Evolutionary conservation across 768 basidiomycete species (phyloP).

Genomic region (Epithele typhae): DNA sequence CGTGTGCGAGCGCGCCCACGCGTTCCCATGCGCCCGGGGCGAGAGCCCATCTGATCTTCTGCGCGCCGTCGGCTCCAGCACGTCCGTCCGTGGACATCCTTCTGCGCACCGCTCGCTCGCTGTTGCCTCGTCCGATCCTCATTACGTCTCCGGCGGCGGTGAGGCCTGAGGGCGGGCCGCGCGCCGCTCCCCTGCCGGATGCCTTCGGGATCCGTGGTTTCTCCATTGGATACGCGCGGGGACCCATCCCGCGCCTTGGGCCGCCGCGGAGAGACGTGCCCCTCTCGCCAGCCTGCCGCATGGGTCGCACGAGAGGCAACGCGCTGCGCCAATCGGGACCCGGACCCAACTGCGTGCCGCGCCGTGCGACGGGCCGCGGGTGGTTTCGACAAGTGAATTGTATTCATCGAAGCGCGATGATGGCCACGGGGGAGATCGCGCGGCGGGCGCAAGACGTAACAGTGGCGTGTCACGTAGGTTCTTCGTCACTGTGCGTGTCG

Average conservation of each 20-base stretch:
- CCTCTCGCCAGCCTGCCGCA: conserved; percentile 4
- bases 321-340: no score
- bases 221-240: conserved; percentile 15
- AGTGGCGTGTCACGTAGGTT: no score
- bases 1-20: neutral
- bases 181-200: no score
- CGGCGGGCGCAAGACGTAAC: no score
- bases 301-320: no score
- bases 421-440: no score
- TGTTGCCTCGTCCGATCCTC: no score
- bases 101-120: no score
- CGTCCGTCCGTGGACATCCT: no score
- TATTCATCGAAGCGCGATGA: conserved; percentile 5
- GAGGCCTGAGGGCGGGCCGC: neutral
- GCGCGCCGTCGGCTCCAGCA: neutral
- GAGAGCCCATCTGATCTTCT: conserved; percentile 13
- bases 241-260: no score
- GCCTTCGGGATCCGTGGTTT: conserved; percentile 17
- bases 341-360: neutral
- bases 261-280: conserved; percentile 12
- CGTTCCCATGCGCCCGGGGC: conserved; percentile 17
- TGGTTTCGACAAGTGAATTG: conserved; percentile 12
- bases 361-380: conserved; percentile 7
- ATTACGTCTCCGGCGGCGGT: conserved; percentile 2
- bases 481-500: no score